Evolutionary conservation across 164 flowering plant genomes (phyloP).

Genomic region (Berberis vulgaris): DNA sequence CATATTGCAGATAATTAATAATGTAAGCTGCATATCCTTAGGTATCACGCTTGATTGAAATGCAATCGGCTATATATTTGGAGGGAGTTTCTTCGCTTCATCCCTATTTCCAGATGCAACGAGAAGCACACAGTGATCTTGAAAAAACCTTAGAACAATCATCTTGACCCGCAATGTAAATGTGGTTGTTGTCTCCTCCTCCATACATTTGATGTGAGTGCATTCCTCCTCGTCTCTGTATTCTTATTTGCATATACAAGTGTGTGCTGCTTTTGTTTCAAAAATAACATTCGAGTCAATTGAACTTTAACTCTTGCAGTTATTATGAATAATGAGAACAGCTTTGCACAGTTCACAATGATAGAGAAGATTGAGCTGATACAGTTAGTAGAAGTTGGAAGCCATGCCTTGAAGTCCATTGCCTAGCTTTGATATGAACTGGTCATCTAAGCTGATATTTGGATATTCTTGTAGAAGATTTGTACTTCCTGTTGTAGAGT

Average conservation of each 20-base stretch:
- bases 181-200: neutral
- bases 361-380: too few relatives aligned
- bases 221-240: neutral
- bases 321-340: too few relatives aligned
- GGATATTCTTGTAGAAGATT: too few relatives aligned
- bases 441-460: too few relatives aligned
- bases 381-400: too few relatives aligned
- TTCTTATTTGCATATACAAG: neutral
- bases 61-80: conserved; percentile 83
- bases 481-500: too few relatives aligned
- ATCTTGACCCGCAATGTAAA: conserved; percentile 2
- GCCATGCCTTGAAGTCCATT: too few relatives aligned
- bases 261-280: too few relatives aligned
- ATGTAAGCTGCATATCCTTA: conserved; percentile 11
- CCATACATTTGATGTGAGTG: neutral
- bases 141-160: conserved; percentile 8
- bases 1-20: neutral
- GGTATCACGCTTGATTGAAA: conserved; percentile 92
- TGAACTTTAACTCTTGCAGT: too few relatives aligned
- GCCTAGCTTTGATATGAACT: too few relatives aligned
- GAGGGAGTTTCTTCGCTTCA: conserved; percentile 59
- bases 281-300: too few relatives aligned
- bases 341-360: too few relatives aligned
- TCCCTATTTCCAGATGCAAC: conserved; percentile 49
- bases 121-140: conserved; percentile 8